phyloP scores from a whole-genome alignment of 163 green algal species.

The Scenedesmus sp. region DNA sequence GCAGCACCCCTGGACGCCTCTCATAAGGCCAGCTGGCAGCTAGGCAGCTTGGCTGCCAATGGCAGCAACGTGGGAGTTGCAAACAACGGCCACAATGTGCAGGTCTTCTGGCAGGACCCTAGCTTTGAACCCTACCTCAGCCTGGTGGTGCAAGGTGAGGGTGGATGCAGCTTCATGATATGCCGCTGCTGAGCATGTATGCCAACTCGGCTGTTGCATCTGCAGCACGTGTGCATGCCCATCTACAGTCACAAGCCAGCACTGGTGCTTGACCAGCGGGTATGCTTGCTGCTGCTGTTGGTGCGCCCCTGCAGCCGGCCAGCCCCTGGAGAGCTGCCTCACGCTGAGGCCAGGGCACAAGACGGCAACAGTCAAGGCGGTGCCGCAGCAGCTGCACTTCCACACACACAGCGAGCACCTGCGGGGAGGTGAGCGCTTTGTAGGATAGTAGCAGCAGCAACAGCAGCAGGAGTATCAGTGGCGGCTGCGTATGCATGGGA shows the following conservation, averaged over 20 bases:
- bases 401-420: conserved; percentile 56
- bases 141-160: conserved; percentile 49
- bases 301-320: neutral
- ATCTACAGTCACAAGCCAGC: too few species aligned
- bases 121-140: neutral
- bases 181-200: neutral
- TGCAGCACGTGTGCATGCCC: too few species aligned
- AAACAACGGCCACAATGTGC: conserved; percentile 55
- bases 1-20: neutral
- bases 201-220: too few species aligned
- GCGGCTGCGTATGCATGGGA: too few species aligned
- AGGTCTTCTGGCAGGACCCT: conserved; percentile 31
- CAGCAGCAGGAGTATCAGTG: too few species aligned
- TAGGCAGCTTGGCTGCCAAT: conserved; percentile 5
- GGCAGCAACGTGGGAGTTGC: conserved; percentile 21
- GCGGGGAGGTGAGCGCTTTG: neutral
- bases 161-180: neutral
- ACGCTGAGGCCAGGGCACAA: neutral
- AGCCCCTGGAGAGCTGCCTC: neutral
- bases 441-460: too few species aligned
- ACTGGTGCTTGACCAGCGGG: too few species aligned
- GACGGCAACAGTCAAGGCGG: neutral
- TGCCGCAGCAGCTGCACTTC: conserved; percentile 57
- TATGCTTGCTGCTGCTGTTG: neutral
- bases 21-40: neutral